These are phyloP conservation scores for Encephalitozoon intestinalis DNA, from an alignment of 371 early-diverging fungal species.

Conservation along the genomic window DNA sequence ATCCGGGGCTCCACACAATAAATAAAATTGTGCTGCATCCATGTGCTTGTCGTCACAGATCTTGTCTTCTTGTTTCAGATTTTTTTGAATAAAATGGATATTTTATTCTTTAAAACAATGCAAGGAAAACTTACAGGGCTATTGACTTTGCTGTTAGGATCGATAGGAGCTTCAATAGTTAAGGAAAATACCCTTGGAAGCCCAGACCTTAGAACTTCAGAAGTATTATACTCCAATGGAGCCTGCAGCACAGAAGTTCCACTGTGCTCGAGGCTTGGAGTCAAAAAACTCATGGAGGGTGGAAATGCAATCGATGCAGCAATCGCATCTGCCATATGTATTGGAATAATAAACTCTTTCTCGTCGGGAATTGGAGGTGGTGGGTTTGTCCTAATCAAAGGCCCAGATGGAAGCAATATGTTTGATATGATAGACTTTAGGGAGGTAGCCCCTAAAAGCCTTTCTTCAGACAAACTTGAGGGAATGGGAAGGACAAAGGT, in stretches of 20 bases:
- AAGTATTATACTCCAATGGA: not conserved
- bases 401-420: constrained; percentile 55
- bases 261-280: constrained; percentile 69
- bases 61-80: not conserved
- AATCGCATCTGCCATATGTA: constrained; percentile 77
- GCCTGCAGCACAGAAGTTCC: constrained; percentile 66
- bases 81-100: not conserved
- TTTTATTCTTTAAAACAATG: not conserved
- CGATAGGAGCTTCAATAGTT: not conserved
- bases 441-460: constrained; percentile 75
- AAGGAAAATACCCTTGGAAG: not conserved
- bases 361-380: constrained; percentile 92
- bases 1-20: not conserved
- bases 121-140: not conserved
- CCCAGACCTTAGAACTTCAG: not conserved
- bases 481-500: constrained; percentile 65
- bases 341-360: constrained; percentile 82
- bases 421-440: constrained; percentile 66
- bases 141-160: not conserved
- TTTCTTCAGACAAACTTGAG: constrained; percentile 68
- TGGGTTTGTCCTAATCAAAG: constrained; percentile 84
- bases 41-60: not conserved
- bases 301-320: constrained; percentile 93
- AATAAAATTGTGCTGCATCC: not conserved
- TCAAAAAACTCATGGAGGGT: constrained; percentile 72